These are phyloP conservation scores for Aspergillus cristatus DNA, from an alignment of 495 filamentous ascomycete species.

Conservation along the genomic window DNA sequence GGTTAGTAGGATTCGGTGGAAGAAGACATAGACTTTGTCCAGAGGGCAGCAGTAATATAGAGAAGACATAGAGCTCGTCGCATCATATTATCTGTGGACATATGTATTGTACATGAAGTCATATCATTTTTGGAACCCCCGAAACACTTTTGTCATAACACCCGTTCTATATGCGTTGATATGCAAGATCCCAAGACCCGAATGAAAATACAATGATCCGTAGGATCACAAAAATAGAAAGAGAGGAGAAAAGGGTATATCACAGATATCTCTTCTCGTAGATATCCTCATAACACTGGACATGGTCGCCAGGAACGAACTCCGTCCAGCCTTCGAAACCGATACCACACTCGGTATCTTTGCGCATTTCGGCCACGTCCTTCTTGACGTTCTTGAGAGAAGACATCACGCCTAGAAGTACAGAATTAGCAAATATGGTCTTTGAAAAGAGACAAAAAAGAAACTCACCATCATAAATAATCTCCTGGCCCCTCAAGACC, in stretches of 20 bases:
- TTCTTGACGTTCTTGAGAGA: constrained; percentile 90
- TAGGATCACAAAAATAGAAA: constrained; percentile 5
- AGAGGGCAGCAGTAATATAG: too few relatives aligned
- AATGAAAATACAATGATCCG: constrained; percentile 10
- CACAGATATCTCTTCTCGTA: constrained; percentile 54
- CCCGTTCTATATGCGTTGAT: too few relatives aligned
- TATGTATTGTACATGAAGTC: constrained; percentile 4
- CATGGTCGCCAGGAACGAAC: constrained; percentile 70
- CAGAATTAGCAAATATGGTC: neutral
- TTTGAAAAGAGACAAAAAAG: neutral
- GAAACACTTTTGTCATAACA: too few relatives aligned
- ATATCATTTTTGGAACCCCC: too few relatives aligned
- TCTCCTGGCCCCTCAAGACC: constrained; percentile 59
- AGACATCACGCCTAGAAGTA: constrained; percentile 52
- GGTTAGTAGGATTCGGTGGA: constrained; percentile 59
- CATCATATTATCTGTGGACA: too few relatives aligned
- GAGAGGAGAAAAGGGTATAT: constrained; percentile 4
- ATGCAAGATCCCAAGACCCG: constrained; percentile 8
- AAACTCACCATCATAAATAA: constrained; percentile 69
- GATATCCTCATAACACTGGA: constrained; percentile 79
- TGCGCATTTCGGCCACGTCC: constrained; percentile 77
- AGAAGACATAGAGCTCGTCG: too few relatives aligned
- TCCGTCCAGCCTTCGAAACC: constrained; percentile 70
- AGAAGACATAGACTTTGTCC: constrained; percentile 34
- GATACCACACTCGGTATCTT: constrained; percentile 88